Base-by-base conservation (phyloP, 805 yeast genomes). In the Candida ipomoeae region DNA sequence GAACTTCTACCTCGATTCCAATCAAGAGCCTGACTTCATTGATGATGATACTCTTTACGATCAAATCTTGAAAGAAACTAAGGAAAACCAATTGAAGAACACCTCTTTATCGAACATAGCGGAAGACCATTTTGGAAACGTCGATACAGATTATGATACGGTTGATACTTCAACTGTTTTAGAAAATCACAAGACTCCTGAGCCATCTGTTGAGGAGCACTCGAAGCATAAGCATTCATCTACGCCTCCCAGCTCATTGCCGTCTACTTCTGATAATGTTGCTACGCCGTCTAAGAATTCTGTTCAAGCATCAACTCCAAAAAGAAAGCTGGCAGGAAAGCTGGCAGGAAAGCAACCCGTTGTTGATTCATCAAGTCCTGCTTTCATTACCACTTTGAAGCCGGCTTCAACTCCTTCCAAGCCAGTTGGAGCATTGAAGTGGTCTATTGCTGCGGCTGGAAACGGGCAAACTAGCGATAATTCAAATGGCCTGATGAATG, bases 351-450 rank as follows among this genome's bases (percentile, higher is more conserved):
- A 54, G 31, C 31, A 51, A 14, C 48, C 46, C 6, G 29, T 42
- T 26, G 38, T 67, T 7, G 76, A 71, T 15, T 48, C 65, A 5
- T 53, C 70, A 0, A 69, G 69, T 40, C 73, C 75, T 3, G 77
- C 68, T 5, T 72, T 73, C 31, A 65, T 73, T 34, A 71, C 71
- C 46, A 71, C 69, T 6, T 63, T 79, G 55, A 80, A 78, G 59
- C 85, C 85, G 1, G 83, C 85, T 1, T 67, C 79, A 3, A 69
- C 79, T 5, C 85, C 84, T 11, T 64, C 75, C 1, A 76, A 76
- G 56, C 81, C 82, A 7, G 71, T 77, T 7, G 81, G 81, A 13
- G 80, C 77, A 44, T 64, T 81, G 48, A 81, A 81, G 59, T 81
- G 83, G 73, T 72, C 84, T 0, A 69, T 81, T 1, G 82, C 82